These are phyloP conservation scores for Neonectria neomacrospora DNA, from an alignment of 2,329 filamentous ascomycete species.

Conservation along the genomic window DNA sequence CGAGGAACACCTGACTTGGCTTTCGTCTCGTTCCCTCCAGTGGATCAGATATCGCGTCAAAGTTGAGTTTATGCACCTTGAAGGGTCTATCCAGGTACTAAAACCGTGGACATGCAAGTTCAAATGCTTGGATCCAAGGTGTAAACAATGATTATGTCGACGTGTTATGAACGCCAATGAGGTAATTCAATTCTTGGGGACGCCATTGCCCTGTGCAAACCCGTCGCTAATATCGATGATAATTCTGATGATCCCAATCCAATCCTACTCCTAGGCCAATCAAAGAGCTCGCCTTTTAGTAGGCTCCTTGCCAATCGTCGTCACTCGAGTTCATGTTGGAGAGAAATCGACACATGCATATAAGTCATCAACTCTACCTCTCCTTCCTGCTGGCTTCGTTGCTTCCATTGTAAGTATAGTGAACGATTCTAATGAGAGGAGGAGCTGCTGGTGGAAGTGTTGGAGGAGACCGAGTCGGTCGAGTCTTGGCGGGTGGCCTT, in stretches of 20 bases:
- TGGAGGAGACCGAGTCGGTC: slow-evolving; percentile 49
- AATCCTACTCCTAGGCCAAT: slow-evolving; percentile 27
- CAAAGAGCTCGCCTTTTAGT: slow-evolving; percentile 25
- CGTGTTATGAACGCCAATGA: slow-evolving; percentile 6
- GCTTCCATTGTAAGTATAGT: not conserved
- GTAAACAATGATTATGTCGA: not conserved
- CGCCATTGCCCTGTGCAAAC: slow-evolving; percentile 31
- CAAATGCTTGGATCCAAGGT: not conserved
- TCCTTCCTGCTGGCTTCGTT: slow-evolving; percentile 2
- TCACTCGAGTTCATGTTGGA: slow-evolving; percentile 7
- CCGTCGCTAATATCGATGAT: slow-evolving; percentile 43
- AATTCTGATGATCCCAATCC: slow-evolving; percentile 30
- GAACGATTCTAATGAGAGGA: slow-evolving; percentile 36
- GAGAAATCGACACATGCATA: slow-evolving; percentile 9
- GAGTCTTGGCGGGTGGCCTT: slow-evolving; percentile 53
- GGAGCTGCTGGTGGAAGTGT: slow-evolving; percentile 42
- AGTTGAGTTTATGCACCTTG: slow-evolving; percentile 1
- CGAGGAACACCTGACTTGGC: slow-evolving; percentile 9
- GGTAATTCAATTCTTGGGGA: slow-evolving; percentile 39
- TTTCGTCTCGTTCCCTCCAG: not conserved
- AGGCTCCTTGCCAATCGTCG: slow-evolving; percentile 7
- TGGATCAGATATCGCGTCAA: not conserved
- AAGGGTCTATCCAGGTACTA: not conserved
- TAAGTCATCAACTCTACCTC: slow-evolving; percentile 12
- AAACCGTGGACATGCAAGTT: not conserved